Base-by-base conservation (phyloP, 2,329 filamentous ascomycete species). In the Cryphonectria parasitica region DNA sequence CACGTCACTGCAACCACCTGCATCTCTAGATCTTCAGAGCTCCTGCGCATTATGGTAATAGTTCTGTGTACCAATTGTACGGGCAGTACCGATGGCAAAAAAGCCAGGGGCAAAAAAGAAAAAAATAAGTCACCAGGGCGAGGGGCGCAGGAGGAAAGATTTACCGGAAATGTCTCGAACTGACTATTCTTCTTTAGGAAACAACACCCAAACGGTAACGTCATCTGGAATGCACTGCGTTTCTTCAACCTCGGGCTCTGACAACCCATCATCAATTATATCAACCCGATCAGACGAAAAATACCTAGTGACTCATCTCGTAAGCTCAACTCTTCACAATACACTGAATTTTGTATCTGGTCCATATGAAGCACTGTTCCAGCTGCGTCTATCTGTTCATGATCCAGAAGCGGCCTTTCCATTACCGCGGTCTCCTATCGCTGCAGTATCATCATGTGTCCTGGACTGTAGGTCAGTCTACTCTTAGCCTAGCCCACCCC, bases 141-240 rank as follows among this genome's bases (percentile, higher is more conserved):
- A 39, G 31, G 3, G 31, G 58, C 58, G 22, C 25, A 22, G 61
- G 36, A 64, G 39, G 61, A 64, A 64, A 28, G 61, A 64, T 64
- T 39, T 64, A 28, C 61, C 61, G 61, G 43, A 19, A 28, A 64
- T 64, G n/a, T 39, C 22, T 39, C 61, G 39, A 28, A 31, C 11
- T 11, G n/a, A 28, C n/a, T 64, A 45, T 45, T 22, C 61, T 45
- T 5, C 11, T n/a, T 45, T 45, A 0, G 61, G 39, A 5, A 64
- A 64, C 15, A 19, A 6, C n/a, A 11, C 36, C 61, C 28, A 64
- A 45, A 25, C 17, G 17, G 31, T 31, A 64, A 63, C 61, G 61
- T 64, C 61, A 64, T 45, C 28, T 11, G 39, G 61, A 28, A 64
- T 64, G 7, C 61, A 64, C n/a, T 25, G 25, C 13, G 13, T 11